phyloP scores from a whole-genome alignment of 2,329 filamentous ascomycete genomes.

The Mycosphaerella arachidis region DNA sequence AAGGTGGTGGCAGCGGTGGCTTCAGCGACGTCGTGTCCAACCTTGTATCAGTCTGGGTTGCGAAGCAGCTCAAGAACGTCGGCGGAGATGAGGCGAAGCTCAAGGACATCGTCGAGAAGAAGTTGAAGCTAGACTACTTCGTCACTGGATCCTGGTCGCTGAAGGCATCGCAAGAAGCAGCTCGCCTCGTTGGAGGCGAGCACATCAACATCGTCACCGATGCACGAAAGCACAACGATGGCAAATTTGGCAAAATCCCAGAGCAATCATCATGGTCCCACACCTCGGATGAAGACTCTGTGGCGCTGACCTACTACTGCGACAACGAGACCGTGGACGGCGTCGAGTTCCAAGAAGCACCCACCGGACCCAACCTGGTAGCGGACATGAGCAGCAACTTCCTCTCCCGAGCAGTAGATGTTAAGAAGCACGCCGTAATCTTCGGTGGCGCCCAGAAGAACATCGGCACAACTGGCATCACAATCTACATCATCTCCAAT shows the following conservation, averaged over 20 bases:
- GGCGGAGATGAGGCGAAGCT: constrained; percentile 56
- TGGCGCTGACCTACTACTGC: constrained; percentile 78
- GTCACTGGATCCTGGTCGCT: constrained; percentile 87
- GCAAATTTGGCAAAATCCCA: constrained; percentile 83
- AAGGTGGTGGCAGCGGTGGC: constrained; percentile 78
- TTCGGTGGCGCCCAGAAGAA: constrained; percentile 96
- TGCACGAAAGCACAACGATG: constrained; percentile 50
- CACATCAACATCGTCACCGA: constrained; percentile 78
- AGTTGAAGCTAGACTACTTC: constrained; percentile 82
- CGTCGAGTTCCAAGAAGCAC: constrained; percentile 78
- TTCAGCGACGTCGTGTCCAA: constrained; percentile 84
- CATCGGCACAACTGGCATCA: constrained; percentile 78
- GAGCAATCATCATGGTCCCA: constrained; percentile 72
- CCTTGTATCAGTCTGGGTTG: constrained; percentile 75
- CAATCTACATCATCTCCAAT: constrained; percentile 81
- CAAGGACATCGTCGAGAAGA: constrained; percentile 58
- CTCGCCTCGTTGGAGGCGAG: constrained; percentile 69
- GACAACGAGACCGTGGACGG: constrained; percentile 94
- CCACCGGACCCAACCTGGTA: constrained; percentile 67
- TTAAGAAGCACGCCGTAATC: constrained; percentile 74
- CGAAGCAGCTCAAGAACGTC: constrained; percentile 47
- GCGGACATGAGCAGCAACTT: constrained; percentile 96
- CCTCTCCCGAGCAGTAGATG: constrained; percentile 70
- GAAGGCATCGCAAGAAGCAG: constrained; percentile 82
- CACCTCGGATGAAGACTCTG: constrained; percentile 55